Conservation (phyloP, 495 filamentous ascomycete genomes). For the Schizothecium vesticola region DNA sequence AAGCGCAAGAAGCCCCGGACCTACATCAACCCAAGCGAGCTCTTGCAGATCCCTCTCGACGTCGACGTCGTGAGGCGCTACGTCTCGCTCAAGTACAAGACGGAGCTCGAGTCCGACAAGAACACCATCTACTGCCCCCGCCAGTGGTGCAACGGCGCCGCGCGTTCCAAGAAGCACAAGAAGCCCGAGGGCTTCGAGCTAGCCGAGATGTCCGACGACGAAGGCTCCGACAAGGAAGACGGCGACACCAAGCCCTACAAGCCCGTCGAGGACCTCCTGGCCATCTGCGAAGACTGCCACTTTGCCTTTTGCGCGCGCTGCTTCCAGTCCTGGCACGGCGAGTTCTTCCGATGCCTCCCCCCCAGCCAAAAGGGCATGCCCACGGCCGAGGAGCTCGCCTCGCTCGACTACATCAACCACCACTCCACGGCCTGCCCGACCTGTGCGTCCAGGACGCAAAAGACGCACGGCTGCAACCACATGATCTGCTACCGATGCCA, state of each 20-base stretch:
- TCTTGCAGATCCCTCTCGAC: conserved; percentile 76
- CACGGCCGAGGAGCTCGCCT: conserved; percentile 77
- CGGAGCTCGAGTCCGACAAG: conserved; percentile 82
- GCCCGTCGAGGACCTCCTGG: conserved; percentile 43
- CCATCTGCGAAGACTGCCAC: conserved; percentile 83
- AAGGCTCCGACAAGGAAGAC: conserved; percentile 43
- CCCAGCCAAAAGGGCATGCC: conserved; percentile 58
- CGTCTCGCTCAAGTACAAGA: conserved; percentile 84
- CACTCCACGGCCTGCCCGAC: conserved; percentile 90
- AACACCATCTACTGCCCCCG: conserved; percentile 92
- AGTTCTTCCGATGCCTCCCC: conserved; percentile 57
- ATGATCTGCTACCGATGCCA: conserved; percentile 91
- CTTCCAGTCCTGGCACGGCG: conserved; percentile 79
- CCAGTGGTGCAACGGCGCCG: conserved; percentile 90
- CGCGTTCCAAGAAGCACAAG: conserved; percentile 70
- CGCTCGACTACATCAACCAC: conserved; percentile 68
- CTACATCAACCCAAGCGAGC: conserved; percentile 77
- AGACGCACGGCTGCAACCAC: conserved; percentile 93
- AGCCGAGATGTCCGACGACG: conserved; percentile 46
- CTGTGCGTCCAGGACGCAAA: conserved; percentile 78
- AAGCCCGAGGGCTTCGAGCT: conserved; percentile 55
- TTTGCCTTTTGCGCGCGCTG: conserved; percentile 79
- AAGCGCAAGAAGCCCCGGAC: conserved; percentile 47
- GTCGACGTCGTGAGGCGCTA: conserved; percentile 76
- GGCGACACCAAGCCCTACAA: conserved; percentile 38